Base-by-base conservation (phyloP, 495 filamentous ascomycete genomes). In the Lindgomyces ingoldianus region DNA sequence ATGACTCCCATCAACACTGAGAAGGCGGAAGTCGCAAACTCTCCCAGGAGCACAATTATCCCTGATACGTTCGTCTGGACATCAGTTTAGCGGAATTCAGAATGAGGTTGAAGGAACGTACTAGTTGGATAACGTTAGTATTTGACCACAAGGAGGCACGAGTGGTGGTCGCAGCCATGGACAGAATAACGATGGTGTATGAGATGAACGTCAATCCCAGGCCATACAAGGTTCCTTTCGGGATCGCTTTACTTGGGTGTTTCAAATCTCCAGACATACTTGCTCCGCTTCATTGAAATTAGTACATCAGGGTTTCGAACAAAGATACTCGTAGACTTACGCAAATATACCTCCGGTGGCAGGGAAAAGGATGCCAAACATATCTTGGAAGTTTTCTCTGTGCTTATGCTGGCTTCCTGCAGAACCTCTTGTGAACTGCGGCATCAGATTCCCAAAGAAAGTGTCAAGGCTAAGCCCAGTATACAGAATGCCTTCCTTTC, bases 201-300 rank as follows among this genome's bases (percentile, higher is more conserved):
- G 85, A 78, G 49, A 91, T 62, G 68, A 95, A 90, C 0, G 91
- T 96, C 44, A 90, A 80, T 12, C 83, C 79, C 62, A 94, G 81
- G 1, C 90, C 90, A 67, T 85, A 86, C 9, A 96, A 77, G 0
- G 91, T 96, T 4, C 91, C 91, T 67, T 83, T 86, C 0, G 91
- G 91, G 56, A 96, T 95, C 1, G 89, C 83, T 68, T 89, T 91
- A 80, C 89, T 93, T 6, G 91, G 91, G 59, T 92, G 87, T 60
- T 83, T 87, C 42, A 96, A 71, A 74, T 96, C 91, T 1, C 91
- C 91, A 10, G 91, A 94, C 91, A 96, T 95, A 63, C 88, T 91
- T 2, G 91, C 91, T n/a, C 91, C 91, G 30, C 81, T 83, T n/a
- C n/a, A n/a, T 27, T 49, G 21, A 44, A 33, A 29, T 14, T n/a